Conservation (phyloP, 129 eudicot species). For the Artemisia annua region DNA sequence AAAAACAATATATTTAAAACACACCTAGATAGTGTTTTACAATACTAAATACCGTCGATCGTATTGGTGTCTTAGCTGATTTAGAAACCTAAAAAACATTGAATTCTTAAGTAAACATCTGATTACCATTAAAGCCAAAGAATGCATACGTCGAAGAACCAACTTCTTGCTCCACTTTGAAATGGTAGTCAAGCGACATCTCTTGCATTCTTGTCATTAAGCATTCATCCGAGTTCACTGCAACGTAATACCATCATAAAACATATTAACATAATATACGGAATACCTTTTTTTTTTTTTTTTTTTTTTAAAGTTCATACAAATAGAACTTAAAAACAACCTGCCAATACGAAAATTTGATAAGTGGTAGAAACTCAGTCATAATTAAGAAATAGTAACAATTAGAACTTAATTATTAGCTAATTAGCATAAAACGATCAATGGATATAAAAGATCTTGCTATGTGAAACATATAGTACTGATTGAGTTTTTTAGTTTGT, state of each 20-base stretch:
- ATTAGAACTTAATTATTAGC: too few species aligned
- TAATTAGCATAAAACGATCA: too few species aligned
- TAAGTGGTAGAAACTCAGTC: too few species aligned
- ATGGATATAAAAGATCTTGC: too few species aligned
- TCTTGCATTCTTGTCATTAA: constrained; percentile 96
- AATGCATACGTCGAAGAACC: constrained; percentile 75
- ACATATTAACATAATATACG: too few species aligned
- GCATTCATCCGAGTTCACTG: constrained; percentile 86
- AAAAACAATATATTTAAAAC: background rate
- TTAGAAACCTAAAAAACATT: background rate
- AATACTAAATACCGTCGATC: background rate
- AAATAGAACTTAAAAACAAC: too few species aligned
- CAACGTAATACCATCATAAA: constrained; percentile 4
- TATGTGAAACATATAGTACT: too few species aligned
- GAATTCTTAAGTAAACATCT: background rate
- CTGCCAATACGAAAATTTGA: too few species aligned
- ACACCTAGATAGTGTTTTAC: background rate
- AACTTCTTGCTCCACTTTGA: constrained; percentile 87
- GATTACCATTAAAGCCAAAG: constrained; percentile 80
- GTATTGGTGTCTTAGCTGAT: background rate
- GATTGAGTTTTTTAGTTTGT: too few species aligned
- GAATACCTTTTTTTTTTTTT: too few species aligned
- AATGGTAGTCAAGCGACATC: constrained; percentile 86
- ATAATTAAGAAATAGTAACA: too few species aligned
- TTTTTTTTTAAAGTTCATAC: too few species aligned